phyloP scores from a whole-genome alignment of 1,139 yeast genomes.

The Pichia sp. region DNA sequence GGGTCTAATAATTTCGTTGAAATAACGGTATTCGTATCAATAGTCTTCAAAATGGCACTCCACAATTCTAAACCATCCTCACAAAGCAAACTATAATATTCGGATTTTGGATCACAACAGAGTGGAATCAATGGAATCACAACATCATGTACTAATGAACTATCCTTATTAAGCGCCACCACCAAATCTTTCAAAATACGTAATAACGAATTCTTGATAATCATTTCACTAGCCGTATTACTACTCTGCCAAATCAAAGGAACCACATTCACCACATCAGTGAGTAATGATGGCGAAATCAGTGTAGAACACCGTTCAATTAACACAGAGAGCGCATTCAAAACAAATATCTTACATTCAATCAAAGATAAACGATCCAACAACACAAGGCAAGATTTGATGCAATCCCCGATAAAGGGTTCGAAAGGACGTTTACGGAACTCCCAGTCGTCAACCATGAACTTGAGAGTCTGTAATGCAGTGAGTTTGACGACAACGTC shows the following conservation, averaged over 20 bases:
- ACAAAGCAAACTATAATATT: slow-evolving; percentile 53
- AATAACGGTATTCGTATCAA: slow-evolving; percentile 29
- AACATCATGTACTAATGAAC: slow-evolving; percentile 52
- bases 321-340: slow-evolving; percentile 59
- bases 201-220: slow-evolving; percentile 63
- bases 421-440: slow-evolving; percentile 61
- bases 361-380: slow-evolving; percentile 45
- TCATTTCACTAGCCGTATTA: slow-evolving; percentile 47
- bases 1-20: slow-evolving; percentile 38
- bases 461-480: slow-evolving; percentile 63
- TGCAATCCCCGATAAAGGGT: slow-evolving; percentile 53
- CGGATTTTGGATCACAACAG: slow-evolving; percentile 59
- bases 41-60: slow-evolving; percentile 60
- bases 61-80: slow-evolving; percentile 91
- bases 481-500: slow-evolving; percentile 75
- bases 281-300: slow-evolving; percentile 42
- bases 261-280: slow-evolving; percentile 50
- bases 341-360: slow-evolving; percentile 67
- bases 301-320: slow-evolving; percentile 61
- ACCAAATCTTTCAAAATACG: slow-evolving; percentile 63
- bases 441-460: slow-evolving; percentile 80
- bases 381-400: slow-evolving; percentile 41
- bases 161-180: slow-evolving; percentile 55
- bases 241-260: slow-evolving; percentile 72
- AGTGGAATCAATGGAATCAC: slow-evolving; percentile 58